Conservation (phyloP, 139 green algal species). For the Desmodesmus armatus region DNA sequence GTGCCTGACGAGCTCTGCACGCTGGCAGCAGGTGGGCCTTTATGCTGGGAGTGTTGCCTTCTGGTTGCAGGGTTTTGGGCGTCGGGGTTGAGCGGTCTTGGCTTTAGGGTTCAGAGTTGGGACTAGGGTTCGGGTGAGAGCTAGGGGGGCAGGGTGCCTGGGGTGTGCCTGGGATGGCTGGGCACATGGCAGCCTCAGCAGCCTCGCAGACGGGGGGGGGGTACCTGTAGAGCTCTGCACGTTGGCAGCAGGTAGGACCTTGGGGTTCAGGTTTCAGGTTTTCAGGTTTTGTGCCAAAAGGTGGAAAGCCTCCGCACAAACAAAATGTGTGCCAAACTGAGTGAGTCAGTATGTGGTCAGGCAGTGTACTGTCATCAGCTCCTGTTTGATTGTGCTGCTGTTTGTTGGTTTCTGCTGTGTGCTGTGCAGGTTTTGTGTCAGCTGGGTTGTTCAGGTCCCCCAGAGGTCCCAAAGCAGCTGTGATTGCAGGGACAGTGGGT, state of each 20-base stretch:
- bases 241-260: conserved; percentile 72
- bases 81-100: too few relatives aligned
- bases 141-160: too few relatives aligned
- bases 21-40: too few relatives aligned
- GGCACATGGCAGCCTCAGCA: conserved; percentile 58
- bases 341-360: too few relatives aligned
- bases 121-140: too few relatives aligned
- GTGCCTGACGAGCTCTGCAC: neutral
- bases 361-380: neutral
- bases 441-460: conserved; percentile 80
- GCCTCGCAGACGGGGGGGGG: conserved; percentile 65
- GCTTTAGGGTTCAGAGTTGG: too few relatives aligned
- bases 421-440: conserved; percentile 67
- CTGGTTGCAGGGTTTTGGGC: too few relatives aligned
- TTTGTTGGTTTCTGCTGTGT: neutral
- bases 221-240: conserved; percentile 72
- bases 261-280: too few relatives aligned
- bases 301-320: too few relatives aligned
- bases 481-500: conserved; percentile 75
- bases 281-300: neutral
- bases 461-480: conserved; percentile 76
- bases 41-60: too few relatives aligned
- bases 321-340: too few relatives aligned
- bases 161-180: too few relatives aligned
- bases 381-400: neutral